Evolutionary conservation across 306 rosid genomes (phyloP).

Genomic region (Begonia peltatifolia): DNA sequence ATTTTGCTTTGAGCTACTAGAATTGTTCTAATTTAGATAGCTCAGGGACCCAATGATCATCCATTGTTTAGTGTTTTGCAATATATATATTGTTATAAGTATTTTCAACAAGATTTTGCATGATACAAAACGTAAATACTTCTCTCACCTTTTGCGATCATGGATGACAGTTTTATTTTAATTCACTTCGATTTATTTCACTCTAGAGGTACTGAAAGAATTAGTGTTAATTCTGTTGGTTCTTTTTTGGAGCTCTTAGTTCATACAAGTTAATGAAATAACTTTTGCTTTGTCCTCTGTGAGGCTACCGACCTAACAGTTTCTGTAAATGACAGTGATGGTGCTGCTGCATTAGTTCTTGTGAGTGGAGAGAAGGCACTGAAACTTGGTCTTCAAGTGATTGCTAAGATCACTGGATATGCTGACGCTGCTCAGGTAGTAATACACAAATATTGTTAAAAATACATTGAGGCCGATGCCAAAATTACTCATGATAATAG

Average conservation of each 20-base stretch:
- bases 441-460: conserved; percentile 5
- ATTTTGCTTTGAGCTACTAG: too few species aligned
- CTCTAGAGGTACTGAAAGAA: too few species aligned
- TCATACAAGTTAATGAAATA: conserved; percentile 6
- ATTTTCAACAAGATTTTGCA: too few species aligned
- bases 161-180: too few species aligned
- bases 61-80: too few species aligned
- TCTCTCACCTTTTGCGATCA: too few species aligned
- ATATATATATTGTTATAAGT: too few species aligned
- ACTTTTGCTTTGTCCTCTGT: not conserved
- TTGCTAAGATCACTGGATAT: conserved; percentile 83
- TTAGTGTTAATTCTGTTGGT: too few species aligned
- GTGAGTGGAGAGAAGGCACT: conserved; percentile 87
- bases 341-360: conserved; percentile 92
- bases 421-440: conserved; percentile 98
- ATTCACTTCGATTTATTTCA: too few species aligned
- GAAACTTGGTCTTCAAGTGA: conserved; percentile 77
- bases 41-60: too few species aligned
- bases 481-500: conserved; percentile 6
- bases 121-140: too few species aligned
- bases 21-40: too few species aligned
- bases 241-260: not conserved
- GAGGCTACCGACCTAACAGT: conserved; percentile 11
- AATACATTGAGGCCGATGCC: conserved; percentile 2
- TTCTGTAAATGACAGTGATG: conserved; percentile 52